Evolutionary conservation across 495 filamentous ascomycete genomes (phyloP), one percentile per base, ranked within the genome.

Genomic region (Annulohypoxylon nitens): DNA sequence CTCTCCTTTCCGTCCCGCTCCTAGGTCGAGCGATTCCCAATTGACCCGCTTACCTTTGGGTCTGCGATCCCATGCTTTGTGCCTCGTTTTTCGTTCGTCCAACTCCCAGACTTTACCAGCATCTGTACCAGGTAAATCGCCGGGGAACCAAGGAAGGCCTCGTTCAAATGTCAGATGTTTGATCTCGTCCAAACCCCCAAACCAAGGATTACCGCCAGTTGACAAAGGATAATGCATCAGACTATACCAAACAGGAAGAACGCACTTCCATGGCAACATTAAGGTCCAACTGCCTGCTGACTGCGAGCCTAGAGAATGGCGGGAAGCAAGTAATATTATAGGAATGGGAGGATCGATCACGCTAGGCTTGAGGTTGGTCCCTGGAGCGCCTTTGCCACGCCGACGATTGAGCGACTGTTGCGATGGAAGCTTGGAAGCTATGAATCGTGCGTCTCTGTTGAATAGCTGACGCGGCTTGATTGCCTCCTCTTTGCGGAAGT

Each of bases 191-290:
- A 98, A 72, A 2, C 96, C 95, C 16, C 93, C 95, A 73, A 98
- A 93, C 33, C 91, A 86, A 8, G 92, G 89, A 51, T 92, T 94
- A 1, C 92, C 89, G 25, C 93, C 92, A 10, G 90, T 91, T 2
- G 92, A 93, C 1, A 97, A 84, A 0, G 94, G 93, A 76, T 92
- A 95, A 76, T 93, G 93, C 88, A 97, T 91, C 11, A 99, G 75
- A 14, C 88, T 86, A 75, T 95, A 93, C 96, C 96, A 99, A 39
- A 98, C 82, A 0, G 94, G 90, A 20, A 86, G 80, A 33, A 98
- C 91, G 71, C 93, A 97, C 75, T 94, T 95, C 95, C 96, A 98
- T 0, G 96, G 96, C 2, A 96, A 83, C 34, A 98, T 85, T 1
- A 99, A 74, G 0, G 92, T 97, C 94, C 95, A 98, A 1, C 84